A percentile compares a stretch with the other conserved stretches of the same genome.
phyloP scores from a whole-genome alignment of 208 protist genomes.

The Trypanosoma brucei region DNA sequence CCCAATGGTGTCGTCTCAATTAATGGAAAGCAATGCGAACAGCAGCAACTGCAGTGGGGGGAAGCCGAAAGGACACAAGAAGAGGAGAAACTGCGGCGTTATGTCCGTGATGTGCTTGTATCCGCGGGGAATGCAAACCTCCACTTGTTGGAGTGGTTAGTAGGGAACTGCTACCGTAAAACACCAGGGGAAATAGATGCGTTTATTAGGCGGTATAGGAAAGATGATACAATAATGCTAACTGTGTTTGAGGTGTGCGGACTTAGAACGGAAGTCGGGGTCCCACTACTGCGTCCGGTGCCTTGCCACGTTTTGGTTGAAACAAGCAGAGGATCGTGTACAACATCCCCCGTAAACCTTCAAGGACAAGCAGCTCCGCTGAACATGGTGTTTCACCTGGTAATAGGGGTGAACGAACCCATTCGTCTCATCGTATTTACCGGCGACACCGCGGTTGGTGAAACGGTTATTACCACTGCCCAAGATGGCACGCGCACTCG shows the following conservation, averaged over 20 bases:
- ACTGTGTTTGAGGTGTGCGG: slow-evolving; percentile 15
- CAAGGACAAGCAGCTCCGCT: slow-evolving; percentile 10
- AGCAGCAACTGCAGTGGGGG: not conserved
- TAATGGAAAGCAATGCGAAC: not conserved
- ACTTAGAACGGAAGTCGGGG: slow-evolving; percentile 4
- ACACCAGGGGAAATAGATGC: slow-evolving; percentile 9
- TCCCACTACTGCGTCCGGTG: slow-evolving; percentile 5
- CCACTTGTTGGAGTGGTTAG: slow-evolving; percentile 35
- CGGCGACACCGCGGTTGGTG: slow-evolving; percentile 7
- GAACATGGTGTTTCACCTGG: slow-evolving; percentile 18
- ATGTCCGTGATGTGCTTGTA: slow-evolving; percentile 11
- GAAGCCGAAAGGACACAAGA: slow-evolving; percentile 2
- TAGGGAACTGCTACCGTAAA: slow-evolving; percentile 19
- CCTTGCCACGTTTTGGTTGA: slow-evolving; percentile 14
- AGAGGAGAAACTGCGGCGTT: slow-evolving; percentile 19
- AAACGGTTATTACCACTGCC: slow-evolving; percentile 1
- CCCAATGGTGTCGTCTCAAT: not conserved
- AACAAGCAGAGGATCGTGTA: not conserved
- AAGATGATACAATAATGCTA: slow-evolving; percentile 1
- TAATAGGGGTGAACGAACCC: not conserved
- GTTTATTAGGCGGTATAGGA: slow-evolving; percentile 8
- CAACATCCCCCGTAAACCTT: slow-evolving; percentile 7
- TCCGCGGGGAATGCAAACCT: slow-evolving; percentile 14
- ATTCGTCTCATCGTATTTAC: slow-evolving; percentile 17
- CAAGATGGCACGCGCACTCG: slow-evolving; percentile 5